phyloP scores from a whole-genome alignment of 441 rosid species.

The Croton setiger region DNA sequence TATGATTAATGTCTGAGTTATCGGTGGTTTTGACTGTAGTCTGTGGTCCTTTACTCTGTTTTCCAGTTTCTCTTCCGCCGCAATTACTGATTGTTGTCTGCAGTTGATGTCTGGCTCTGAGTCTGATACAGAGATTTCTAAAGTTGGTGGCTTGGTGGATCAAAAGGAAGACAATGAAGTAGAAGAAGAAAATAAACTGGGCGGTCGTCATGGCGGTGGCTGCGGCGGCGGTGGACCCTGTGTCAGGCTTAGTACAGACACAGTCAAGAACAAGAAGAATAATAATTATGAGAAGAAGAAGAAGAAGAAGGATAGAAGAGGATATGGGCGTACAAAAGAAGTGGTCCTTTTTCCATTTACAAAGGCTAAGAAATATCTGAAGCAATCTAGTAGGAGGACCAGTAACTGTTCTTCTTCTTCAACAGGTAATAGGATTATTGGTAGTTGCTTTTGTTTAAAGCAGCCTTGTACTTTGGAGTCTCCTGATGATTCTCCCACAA shows the following conservation, averaged over 20 bases:
- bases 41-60: neutral
- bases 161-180: neutral
- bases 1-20: neutral
- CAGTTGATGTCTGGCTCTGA: constrained; percentile 19
- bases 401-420: constrained; percentile 10
- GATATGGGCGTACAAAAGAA: constrained; percentile 23
- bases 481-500: constrained; percentile 28
- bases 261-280: neutral
- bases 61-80: neutral
- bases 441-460: constrained; percentile 34
- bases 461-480: constrained; percentile 37
- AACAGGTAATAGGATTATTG: constrained; percentile 15
- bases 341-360: constrained; percentile 23
- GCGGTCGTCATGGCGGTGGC: neutral
- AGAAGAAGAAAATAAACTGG: neutral
- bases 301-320: constrained; percentile 3
- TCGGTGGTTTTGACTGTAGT: no score
- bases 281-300: constrained; percentile 1
- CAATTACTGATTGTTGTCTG: neutral
- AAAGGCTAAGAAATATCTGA: neutral
- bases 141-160: constrained; percentile 7
- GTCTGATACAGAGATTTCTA: constrained; percentile 17
- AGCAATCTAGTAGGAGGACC: neutral
- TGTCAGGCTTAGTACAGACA: neutral
- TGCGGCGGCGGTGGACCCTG: no score